Evolutionary conservation across 139 green algal genomes (phyloP).

Genomic region (Chlorella sp.): DNA sequence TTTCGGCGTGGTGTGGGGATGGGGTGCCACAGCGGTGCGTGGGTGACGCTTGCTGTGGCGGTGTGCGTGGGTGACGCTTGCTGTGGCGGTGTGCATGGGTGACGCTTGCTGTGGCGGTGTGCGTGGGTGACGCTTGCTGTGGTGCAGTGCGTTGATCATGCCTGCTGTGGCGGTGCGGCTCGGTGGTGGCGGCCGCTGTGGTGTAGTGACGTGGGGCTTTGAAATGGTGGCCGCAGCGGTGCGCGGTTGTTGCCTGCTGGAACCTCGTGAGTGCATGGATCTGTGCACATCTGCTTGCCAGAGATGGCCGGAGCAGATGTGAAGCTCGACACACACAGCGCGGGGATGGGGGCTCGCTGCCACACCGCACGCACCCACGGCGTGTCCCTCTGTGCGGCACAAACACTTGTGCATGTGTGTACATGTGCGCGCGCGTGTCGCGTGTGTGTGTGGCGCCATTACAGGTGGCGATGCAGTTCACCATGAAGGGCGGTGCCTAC

Average conservation of each 20-base stretch:
- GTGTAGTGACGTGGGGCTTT: too few relatives aligned
- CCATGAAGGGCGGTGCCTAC: conserved; percentile 30
- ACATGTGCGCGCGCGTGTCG: neutral
- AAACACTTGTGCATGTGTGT: neutral
- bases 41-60: too few relatives aligned
- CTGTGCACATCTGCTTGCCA: neutral
- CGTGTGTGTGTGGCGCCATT: neutral
- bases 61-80: too few relatives aligned
- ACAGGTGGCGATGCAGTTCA: conserved; percentile 23
- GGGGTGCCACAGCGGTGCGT: too few relatives aligned
- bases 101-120: neutral
- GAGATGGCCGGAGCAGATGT: neutral
- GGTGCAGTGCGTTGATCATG: neutral
- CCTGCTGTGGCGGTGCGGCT: neutral
- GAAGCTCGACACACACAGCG: too few relatives aligned
- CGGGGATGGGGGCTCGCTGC: too few relatives aligned
- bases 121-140: neutral
- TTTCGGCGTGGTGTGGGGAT: too few relatives aligned
- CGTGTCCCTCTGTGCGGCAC: neutral
- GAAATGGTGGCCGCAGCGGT: too few relatives aligned
- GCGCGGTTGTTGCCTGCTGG: too few relatives aligned
- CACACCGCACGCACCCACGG: too few relatives aligned
- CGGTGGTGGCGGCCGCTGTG: too few relatives aligned
- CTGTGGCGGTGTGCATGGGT: neutral
- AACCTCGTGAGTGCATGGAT: too few relatives aligned